Evolutionary conservation across 2,329 filamentous ascomycete species (phyloP).

Genomic region (Neophaeococcomyces aloes): DNA sequence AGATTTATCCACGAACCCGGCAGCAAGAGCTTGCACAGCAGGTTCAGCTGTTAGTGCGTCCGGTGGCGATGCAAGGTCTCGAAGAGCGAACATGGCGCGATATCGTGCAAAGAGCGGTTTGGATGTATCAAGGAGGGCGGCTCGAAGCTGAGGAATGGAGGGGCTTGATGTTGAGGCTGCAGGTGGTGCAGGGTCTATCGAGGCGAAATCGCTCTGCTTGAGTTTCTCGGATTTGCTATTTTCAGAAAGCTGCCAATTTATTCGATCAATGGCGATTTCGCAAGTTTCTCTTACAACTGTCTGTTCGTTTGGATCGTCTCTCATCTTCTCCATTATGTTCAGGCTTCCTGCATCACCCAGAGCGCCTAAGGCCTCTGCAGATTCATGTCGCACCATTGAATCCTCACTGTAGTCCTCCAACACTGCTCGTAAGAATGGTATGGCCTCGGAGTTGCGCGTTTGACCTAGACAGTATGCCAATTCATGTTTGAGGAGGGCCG

Average conservation of each 20-base stretch:
- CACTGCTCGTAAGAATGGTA: slow-evolving; percentile 61
- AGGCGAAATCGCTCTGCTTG: slow-evolving; percentile 83
- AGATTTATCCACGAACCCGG: slow-evolving; percentile 73
- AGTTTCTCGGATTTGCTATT: slow-evolving; percentile 63
- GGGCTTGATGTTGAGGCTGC: slow-evolving; percentile 56
- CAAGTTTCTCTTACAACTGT: slow-evolving; percentile 88
- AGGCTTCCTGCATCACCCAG: slow-evolving; percentile 66
- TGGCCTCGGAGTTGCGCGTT: slow-evolving; percentile 64
- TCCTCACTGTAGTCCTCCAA: slow-evolving; percentile 74
- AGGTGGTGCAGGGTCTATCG: slow-evolving; percentile 88
- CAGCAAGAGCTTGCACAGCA: slow-evolving; percentile 76
- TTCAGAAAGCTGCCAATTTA: slow-evolving; percentile 81
- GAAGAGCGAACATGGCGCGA: slow-evolving; percentile 93
- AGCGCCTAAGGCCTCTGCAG: slow-evolving; percentile 86
- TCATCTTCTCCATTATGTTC: slow-evolving; percentile 59
- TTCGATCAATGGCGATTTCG: slow-evolving; percentile 88
- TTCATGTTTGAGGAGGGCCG: slow-evolving; percentile 89
- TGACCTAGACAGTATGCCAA: slow-evolving; percentile 95
- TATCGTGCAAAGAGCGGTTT: slow-evolving; percentile 84
- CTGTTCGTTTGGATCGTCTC: slow-evolving; percentile 65
- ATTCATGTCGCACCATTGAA: slow-evolving; percentile 91
- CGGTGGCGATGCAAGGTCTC: slow-evolving; percentile 87
- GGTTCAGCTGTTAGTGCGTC: slow-evolving; percentile 79
- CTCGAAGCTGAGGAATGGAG: slow-evolving; percentile 64
- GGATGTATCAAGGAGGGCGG: slow-evolving; percentile 65